Conservation (phyloP, 352 stramenopile species). For the Pythium phragmitis region DNA sequence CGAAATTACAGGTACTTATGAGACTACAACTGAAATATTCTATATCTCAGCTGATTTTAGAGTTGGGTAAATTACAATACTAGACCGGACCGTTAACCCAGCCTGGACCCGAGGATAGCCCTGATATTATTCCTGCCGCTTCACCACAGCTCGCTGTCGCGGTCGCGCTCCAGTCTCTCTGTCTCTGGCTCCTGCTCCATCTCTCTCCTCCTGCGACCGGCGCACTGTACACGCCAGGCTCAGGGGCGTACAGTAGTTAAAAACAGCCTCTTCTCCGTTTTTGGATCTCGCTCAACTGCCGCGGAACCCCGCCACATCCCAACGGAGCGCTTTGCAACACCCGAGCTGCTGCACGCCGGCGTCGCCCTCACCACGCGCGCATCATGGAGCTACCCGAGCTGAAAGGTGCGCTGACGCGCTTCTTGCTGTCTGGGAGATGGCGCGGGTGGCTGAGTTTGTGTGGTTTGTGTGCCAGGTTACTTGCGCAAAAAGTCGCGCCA, state of each 20-base stretch:
- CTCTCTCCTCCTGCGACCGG: too few relatives aligned
- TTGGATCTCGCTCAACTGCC: conserved; percentile 4
- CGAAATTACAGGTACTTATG: neutral
- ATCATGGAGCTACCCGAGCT: conserved; percentile 78
- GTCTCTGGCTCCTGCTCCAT: neutral
- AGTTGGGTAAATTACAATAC: conserved; percentile 11
- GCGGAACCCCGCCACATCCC: neutral
- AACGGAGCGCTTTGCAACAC: neutral
- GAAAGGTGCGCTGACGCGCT: conserved; percentile 46
- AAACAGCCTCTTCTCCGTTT: neutral
- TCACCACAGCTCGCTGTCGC: neutral
- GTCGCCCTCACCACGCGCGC: neutral
- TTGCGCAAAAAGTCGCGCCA: conserved; percentile 92
- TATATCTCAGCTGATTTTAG: conserved; percentile 10
- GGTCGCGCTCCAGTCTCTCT: neutral
- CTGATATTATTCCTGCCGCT: conserved; percentile 17
- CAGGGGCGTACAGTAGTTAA: conserved; percentile 1
- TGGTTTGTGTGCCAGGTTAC: conserved; percentile 56
- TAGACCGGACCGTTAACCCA: conserved; percentile 21
- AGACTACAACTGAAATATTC: neutral
- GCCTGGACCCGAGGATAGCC: neutral
- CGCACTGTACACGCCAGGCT: neutral
- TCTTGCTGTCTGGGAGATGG: neutral
- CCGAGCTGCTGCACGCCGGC: neutral
- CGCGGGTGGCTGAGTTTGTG: neutral